Percentiles rank a stretch among this genome's conserved stretches.
Evolutionary conservation across 179 eudicot genomes (phyloP).

Genomic region (Silene coronaria): DNA sequence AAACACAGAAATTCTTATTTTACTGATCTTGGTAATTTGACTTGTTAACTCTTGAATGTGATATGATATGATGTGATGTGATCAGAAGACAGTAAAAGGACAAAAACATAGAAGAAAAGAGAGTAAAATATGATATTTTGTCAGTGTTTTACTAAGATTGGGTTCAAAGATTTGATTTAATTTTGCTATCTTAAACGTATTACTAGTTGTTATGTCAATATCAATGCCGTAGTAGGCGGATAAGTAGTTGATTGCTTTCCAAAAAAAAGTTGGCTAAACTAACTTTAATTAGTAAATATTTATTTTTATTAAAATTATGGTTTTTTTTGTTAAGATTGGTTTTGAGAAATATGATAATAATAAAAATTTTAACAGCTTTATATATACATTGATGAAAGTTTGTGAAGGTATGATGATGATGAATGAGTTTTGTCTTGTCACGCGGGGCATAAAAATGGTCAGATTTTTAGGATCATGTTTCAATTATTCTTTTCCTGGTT

Average conservation of each 20-base stretch:
- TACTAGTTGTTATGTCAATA: slow-evolving; percentile 19
- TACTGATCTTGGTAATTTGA: slow-evolving; percentile 17
- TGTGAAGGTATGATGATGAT: background rate
- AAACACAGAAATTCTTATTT: background rate
- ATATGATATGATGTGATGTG: slow-evolving; percentile 28
- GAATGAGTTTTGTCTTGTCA: background rate
- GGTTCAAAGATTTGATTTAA: slow-evolving; percentile 17
- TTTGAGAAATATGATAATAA: background rate
- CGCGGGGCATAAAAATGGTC: background rate
- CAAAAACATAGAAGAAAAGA: background rate
- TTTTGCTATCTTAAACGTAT: background rate
- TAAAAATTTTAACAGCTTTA: background rate
- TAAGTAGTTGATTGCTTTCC: slow-evolving; percentile 16
- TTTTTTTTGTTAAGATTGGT: background rate
- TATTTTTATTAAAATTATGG: background rate
- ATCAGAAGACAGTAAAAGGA: slow-evolving; percentile 5
- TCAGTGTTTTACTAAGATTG: slow-evolving; percentile 14
- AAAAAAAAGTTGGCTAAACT: slow-evolving; percentile 15
- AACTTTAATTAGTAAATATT: slow-evolving; percentile 1
- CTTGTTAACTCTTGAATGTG: slow-evolving; percentile 9
- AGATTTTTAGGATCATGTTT: slow-evolving; percentile 2
- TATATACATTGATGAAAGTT: too few relatives aligned
- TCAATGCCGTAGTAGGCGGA: slow-evolving; percentile 7
- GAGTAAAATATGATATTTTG: background rate
- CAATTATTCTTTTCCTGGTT: slow-evolving; percentile 16